Evolutionary conservation across 164 flowering plant species (phyloP).

Genomic region (grape (Vitis vinifera)): ASM3070453v1 NC_081818.1:2004501-2005000

Average conservation of each 20-base stretch:
- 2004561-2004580: too few relatives aligned
- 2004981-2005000: neutral
- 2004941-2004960: conserved; percentile 59
- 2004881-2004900: conserved; percentile 18
- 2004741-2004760: neutral
- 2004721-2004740: conserved; percentile 52
- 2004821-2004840: too few relatives aligned
- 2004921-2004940: conserved; percentile 63
- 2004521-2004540: too few relatives aligned
- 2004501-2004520: too few relatives aligned
- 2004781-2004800: neutral
- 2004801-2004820: neutral
- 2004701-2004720: conserved; percentile 19
- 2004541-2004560: too few relatives aligned
- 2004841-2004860: too few relatives aligned
- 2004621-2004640: too few relatives aligned
- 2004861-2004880: neutral
- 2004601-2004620: too few relatives aligned
- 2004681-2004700: conserved; percentile 28
- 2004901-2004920: conserved; percentile 56
- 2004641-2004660: conserved; percentile 8
- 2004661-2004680: conserved; percentile 31
- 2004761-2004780: too few relatives aligned
- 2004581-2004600: too few relatives aligned
- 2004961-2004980: conserved; percentile 35